Evolutionary conservation across 1,139 yeast genomes (phyloP).

Genomic region (Sugiyamaella grinbergsii): DNA sequence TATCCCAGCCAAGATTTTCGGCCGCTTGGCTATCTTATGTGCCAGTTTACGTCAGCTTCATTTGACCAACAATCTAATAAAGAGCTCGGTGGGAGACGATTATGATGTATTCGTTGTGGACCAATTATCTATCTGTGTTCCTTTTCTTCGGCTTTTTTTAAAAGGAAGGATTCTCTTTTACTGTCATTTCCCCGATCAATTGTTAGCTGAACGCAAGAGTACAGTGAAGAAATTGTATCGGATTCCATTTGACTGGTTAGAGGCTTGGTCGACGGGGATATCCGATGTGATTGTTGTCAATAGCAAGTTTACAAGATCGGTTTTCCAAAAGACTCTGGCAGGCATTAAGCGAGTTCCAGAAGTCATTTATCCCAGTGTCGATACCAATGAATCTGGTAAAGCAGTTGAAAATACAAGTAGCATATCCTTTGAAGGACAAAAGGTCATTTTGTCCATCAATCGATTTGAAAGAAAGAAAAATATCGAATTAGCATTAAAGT

Average conservation of each 20-base stretch:
- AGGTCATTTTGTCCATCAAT: slow-evolving; percentile 72
- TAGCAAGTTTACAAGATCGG: slow-evolving; percentile 74
- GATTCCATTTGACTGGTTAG: slow-evolving; percentile 76
- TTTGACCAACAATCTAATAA: slow-evolving; percentile 55
- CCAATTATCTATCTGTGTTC: slow-evolving; percentile 84
- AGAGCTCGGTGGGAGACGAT: slow-evolving; percentile 49
- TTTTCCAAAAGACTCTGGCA: slow-evolving; percentile 66
- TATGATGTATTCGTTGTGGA: slow-evolving; percentile 82
- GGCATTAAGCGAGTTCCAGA: slow-evolving; percentile 53
- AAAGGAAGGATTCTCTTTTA: slow-evolving; percentile 66
- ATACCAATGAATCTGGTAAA: slow-evolving; percentile 32
- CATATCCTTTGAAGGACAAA: slow-evolving; percentile 27
- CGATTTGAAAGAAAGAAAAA: slow-evolving; percentile 88
- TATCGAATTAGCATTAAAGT: slow-evolving; percentile 69
- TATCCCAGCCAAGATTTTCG: slow-evolving; percentile 68
- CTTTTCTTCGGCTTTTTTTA: slow-evolving; percentile 57
- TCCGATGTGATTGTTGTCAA: slow-evolving; percentile 86
- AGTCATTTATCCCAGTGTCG: slow-evolving; percentile 90
- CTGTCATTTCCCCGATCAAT: slow-evolving; percentile 95
- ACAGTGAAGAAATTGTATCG: slow-evolving; percentile 66
- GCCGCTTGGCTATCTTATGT: slow-evolving; percentile 74
- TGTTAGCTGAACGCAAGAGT: slow-evolving; percentile 63
- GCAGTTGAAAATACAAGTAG: neutral
- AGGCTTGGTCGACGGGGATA: slow-evolving; percentile 74
- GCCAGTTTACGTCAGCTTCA: slow-evolving; percentile 83